Conservation (phyloP, 371 early-diverging fungal species). For the Actinomortierella ambigua region DNA sequence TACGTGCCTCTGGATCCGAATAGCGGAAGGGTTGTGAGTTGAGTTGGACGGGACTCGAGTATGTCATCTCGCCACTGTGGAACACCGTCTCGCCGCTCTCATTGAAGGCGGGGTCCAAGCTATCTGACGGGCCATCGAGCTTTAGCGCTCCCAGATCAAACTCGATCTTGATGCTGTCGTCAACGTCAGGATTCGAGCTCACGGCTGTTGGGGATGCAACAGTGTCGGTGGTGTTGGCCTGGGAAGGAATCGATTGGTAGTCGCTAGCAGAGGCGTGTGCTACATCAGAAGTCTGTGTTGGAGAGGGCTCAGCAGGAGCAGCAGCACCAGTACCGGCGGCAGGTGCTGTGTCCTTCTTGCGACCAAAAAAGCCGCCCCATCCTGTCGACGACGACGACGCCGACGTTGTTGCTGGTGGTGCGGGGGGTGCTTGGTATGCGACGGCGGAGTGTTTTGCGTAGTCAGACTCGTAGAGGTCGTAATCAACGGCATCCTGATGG, state of each 20-base stretch:
- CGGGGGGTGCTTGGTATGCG: no score
- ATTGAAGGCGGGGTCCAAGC: background rate
- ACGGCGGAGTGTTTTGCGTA: conserved; percentile 16
- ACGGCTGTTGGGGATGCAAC: background rate
- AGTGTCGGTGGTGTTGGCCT: background rate
- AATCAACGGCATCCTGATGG: conserved; percentile 22
- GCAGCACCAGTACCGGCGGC: background rate
- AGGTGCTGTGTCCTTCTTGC: background rate
- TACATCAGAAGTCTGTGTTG: no score
- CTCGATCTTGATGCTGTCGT: conserved; percentile 7
- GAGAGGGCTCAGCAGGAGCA: background rate
- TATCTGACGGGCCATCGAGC: conserved; percentile 11
- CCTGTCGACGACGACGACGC: conserved; percentile 8
- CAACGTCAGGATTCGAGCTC: background rate
- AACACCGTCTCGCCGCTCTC: background rate
- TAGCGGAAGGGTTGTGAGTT: conserved; percentile 28
- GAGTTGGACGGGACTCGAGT: background rate
- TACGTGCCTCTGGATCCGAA: conserved; percentile 25
- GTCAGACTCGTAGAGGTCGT: conserved; percentile 30
- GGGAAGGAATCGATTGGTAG: background rate
- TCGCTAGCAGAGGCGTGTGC: no score
- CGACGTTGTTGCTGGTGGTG: conserved; percentile 19
- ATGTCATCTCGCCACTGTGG: background rate
- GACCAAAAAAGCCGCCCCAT: no score
- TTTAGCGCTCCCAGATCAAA: conserved; percentile 29